Evolutionary conservation across 2,329 filamentous ascomycete genomes (phyloP).

Genomic region (Emmonsia crescens): DNA sequence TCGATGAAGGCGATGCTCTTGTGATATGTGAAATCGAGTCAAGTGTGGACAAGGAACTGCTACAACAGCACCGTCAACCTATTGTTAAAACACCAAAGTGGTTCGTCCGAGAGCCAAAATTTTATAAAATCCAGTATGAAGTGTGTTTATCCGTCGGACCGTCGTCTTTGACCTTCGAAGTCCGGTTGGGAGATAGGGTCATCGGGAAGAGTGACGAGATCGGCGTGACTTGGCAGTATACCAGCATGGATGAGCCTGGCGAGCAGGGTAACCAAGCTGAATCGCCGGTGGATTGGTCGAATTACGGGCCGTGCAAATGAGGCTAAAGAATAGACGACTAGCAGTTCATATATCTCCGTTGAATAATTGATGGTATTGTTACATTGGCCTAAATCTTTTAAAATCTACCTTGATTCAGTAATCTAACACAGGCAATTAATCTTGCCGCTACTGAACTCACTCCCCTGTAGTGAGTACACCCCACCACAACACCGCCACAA

Average conservation of each 20-base stretch:
- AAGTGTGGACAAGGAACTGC: not conserved
- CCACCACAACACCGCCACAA: no score
- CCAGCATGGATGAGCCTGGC: not conserved
- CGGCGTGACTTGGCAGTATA: not conserved
- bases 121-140: slow-evolving; percentile 1
- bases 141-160: not conserved
- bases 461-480: no score
- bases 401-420: no score
- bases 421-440: no score
- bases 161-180: not conserved
- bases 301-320: not conserved
- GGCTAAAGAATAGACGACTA: not conserved
- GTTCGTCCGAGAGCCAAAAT: not conserved
- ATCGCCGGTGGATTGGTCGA: not conserved
- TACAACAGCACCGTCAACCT: not conserved
- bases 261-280: not conserved
- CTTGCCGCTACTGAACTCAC: no score
- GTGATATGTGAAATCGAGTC: not conserved
- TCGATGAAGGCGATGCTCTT: not conserved
- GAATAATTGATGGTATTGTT: not conserved
- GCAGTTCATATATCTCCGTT: not conserved
- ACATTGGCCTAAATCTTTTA: no score
- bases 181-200: not conserved
- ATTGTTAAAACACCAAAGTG: not conserved
- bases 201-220: slow-evolving; percentile 1